These are phyloP conservation scores for Pseudozyma sp. DNA, from an alignment of 1,284 basidiomycete species.

Conservation along the genomic window DNA sequence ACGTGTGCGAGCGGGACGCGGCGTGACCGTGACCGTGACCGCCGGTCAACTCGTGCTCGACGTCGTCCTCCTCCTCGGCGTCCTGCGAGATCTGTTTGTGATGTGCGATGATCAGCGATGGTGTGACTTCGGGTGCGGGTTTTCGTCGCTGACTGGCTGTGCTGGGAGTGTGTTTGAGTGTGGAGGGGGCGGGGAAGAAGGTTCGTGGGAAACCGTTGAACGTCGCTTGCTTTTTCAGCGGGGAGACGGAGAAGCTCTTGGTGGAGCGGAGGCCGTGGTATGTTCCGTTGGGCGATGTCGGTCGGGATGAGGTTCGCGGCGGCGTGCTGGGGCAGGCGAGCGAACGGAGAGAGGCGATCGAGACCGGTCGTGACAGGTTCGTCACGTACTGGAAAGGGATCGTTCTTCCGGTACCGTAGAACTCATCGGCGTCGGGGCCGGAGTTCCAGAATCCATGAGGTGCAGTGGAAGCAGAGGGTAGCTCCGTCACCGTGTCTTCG, in stretches of 20 bases:
- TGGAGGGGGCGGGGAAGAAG: conserved; percentile 17
- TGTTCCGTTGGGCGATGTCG: conserved; percentile 22
- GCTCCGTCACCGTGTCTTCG: conserved; percentile 28
- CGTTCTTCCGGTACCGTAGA: conserved; percentile 1
- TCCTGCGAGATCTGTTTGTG: conserved; percentile 1
- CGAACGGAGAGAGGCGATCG: conserved; percentile 38
- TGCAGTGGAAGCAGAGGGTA: background rate
- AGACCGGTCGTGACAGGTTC: conserved; percentile 33
- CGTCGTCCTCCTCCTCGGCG: conserved; percentile 15
- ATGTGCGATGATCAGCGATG: conserved; percentile 21
- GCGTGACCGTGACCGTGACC: background rate
- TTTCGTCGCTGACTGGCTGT: conserved; percentile 18
- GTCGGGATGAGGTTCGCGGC: conserved; percentile 32
- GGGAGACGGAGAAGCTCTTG: conserved; percentile 28
- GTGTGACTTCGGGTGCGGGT: conserved; percentile 21
- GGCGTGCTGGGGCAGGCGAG: conserved; percentile 35
- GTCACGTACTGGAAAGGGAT: conserved; percentile 46
- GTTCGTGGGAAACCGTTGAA: conserved; percentile 39
- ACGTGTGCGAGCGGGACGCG: conserved; percentile 17
- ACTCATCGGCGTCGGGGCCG: background rate
- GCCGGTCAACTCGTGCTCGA: conserved; percentile 20
- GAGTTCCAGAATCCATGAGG: conserved; percentile 17
- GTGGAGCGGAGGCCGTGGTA: conserved; percentile 14
- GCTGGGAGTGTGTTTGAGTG: conserved; percentile 21
- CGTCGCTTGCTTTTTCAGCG: conserved; percentile 28